Evolutionary conservation across 176 grass and related monocot genomes (phyloP), one percentile per base, ranked within the genome.

Genomic region (Bonia amplexicaulis): DNA sequence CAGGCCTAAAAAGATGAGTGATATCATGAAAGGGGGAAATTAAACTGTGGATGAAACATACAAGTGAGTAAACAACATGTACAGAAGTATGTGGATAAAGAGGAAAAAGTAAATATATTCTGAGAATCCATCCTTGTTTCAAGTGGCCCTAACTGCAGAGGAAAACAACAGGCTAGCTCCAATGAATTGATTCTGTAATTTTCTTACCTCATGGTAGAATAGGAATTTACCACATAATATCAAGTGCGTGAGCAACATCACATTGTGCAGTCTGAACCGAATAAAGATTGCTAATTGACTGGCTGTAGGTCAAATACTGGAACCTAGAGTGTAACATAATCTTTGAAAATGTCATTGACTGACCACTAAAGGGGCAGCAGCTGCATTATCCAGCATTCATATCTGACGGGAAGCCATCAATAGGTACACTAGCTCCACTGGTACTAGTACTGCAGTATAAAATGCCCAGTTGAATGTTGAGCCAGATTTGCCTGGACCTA

Each of bases 1-100:
- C 70, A 89, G 58, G 46, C 80, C 61, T 90, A 69, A 84, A 90
- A 80, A 87, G 80, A 87, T 37, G 87, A 15, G 71, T 84, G 13
- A 13, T 37, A 66, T 66, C 84, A 82, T 55, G 55, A 70, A 77
- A 65, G 83, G 19, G 71, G 64, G 1, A 27, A 49, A 66, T 13
- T 58, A 1, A 69, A 77, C 79, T 83, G 80, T 87, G 51, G 66
- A 79, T 74, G 84, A 79, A 72, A 72, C 58, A 78, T 82, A 66
- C 73, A 86, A 12, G 35, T 40, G 23, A 66, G 40, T 33, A 81
- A 87, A 76, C 49, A 76, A 1, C 37, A 74, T 63, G 59, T 7
- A 17, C 68, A 87, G 37, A 16, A 44, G 33, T 63, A 12, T 39
- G 35, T 79, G 47, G 60, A 54, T 62, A 83, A 80, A 84, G 46